A percentile compares a stretch with the other conserved stretches of the same genome.
Evolutionary conservation across 768 basidiomycete species (phyloP).

Genomic region (Cyathus striatus): DNA sequence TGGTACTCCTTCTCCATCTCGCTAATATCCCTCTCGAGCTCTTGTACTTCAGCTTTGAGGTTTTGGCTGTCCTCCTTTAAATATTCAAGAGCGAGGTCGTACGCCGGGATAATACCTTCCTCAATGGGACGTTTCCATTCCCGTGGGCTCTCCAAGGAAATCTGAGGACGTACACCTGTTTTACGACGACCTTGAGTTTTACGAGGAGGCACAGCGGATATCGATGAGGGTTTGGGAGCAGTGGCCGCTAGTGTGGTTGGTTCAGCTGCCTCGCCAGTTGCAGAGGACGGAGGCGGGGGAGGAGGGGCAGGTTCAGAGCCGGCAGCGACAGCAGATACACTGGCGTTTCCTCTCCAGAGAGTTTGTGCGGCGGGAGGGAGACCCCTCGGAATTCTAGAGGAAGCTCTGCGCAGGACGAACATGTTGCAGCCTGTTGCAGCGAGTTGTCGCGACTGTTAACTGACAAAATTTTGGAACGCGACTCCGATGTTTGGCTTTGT

Average conservation of each 20-base stretch:
- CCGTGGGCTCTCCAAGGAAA: slow-evolving; percentile 45
- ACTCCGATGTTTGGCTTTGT: background rate
- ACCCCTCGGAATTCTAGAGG: slow-evolving; percentile 10
- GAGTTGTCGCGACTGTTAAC: background rate
- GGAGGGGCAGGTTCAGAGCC: no score
- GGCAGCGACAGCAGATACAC: slow-evolving; percentile 10
- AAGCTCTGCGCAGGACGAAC: slow-evolving; percentile 22
- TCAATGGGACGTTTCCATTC: slow-evolving; percentile 64
- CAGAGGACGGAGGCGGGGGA: no score
- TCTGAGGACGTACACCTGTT: slow-evolving; percentile 39
- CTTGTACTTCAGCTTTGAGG: slow-evolving; percentile 39
- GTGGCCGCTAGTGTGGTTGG: slow-evolving; percentile 4
- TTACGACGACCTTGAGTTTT: slow-evolving; percentile 24
- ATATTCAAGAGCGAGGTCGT: slow-evolving; percentile 78
- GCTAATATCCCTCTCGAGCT: slow-evolving; percentile 27
- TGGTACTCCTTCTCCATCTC: slow-evolving; percentile 15
- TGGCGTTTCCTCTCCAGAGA: slow-evolving; percentile 15
- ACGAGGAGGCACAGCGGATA: background rate
- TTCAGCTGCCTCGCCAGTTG: no score
- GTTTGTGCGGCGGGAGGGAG: slow-evolving; percentile 6
- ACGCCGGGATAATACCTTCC: slow-evolving; percentile 64
- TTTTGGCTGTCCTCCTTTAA: slow-evolving; percentile 56
- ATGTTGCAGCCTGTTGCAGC: slow-evolving; percentile 9
- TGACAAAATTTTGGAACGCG: slow-evolving; percentile 13
- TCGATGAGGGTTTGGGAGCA: background rate